Base-by-base conservation (phyloP, 1,139 yeast species). In the Suhomyces chickasaworum region DNA sequence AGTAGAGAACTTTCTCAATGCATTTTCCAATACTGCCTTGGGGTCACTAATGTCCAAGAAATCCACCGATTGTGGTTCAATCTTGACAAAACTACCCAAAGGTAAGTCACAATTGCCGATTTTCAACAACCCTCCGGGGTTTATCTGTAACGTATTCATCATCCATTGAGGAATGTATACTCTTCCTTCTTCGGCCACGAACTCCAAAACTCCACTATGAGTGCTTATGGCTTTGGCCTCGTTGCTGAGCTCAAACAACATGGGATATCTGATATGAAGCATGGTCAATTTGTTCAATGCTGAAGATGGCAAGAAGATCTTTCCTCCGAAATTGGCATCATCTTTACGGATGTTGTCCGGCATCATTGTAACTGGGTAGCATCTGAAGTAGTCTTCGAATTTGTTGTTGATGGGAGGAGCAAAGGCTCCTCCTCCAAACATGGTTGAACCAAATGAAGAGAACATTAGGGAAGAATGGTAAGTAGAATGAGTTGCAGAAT, bases 111-210 rank as follows among this genome's bases (percentile, higher is more conserved):
- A 84, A 45, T 83, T 82, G 39, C 84, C 77, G 36, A 95, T 79
- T 53, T 86, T 86, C 21, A 93, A 70, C 51, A 95, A 71, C 21
- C 89, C 80, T 0, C 99, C 99, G 0, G 97, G 89, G 41, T 78
- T 78, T 10, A 88, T 69, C 31, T 76, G 73, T 40, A 95, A 68
- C 0, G 96, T 87, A 41, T 70, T 77, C 90, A 93, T 83, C 95
- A 93, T 91, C 99, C 99, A 95, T 58, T 89, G 91, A 0, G 99
- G 99, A 38, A 93, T 63, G 63, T 95, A 95, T 3, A 83, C 95
- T 50, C 99, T 76, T 16, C 99, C 99, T 70, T 95, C 99, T 63
- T 93, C 99, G 0, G 99, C 97, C 27, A 88, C 87, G 63, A 95
- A 95, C 68, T 95, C 99, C 54, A 95, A 71, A 13, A 95, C 99